Evolutionary conservation across 345 rosid species (phyloP), one percentile per base, ranked within the genome.

Genomic region (Xanthoceras sorbifolium): DNA sequence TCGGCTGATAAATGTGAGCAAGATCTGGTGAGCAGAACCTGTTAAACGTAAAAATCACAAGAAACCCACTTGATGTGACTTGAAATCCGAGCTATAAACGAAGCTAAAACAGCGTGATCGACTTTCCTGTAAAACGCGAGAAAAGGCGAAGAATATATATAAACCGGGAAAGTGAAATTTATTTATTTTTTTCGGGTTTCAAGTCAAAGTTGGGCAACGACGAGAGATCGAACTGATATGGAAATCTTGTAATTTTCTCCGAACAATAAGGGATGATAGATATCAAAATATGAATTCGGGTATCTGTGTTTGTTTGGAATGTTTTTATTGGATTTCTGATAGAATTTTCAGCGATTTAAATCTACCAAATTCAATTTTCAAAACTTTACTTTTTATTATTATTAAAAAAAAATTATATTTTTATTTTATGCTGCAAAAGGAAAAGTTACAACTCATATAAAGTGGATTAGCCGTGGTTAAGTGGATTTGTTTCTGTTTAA

Each of bases 11-110:
- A 72, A 36, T 72, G 75, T 6, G 54, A 59, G 52, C 65, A 42
- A 72, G 67, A 72, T 72, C 76, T 72, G 76, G 23, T 17, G 54
- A 38, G 31, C 23, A 22, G 28, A 36, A 57, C 60, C 50, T 3
- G 22, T 2, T 12, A 71, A 28, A 32, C 3, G 2, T 6, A 9
- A 26, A 72, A 72, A 60, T 72, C 66, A 72, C 54, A 10, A 72
- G 67, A 60, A 60, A 26, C 54, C 66, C 34, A 25, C 66, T 72
- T 59, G 55, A 9, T 69, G 23, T 69, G 60, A 50, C 38, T 18
- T 69, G 73, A 60, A 54, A 11, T 60, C 64, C 10, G 31, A 55
- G 48, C 50, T 71, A 23, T 36, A 71, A 57, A 69, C 17, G 20
- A 9, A 46, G 11, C 23, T 34, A 23, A 71, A 71, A 71, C 42